Conservation (phyloP, 306 rosid genomes). For the Geum urbanum region DNA sequence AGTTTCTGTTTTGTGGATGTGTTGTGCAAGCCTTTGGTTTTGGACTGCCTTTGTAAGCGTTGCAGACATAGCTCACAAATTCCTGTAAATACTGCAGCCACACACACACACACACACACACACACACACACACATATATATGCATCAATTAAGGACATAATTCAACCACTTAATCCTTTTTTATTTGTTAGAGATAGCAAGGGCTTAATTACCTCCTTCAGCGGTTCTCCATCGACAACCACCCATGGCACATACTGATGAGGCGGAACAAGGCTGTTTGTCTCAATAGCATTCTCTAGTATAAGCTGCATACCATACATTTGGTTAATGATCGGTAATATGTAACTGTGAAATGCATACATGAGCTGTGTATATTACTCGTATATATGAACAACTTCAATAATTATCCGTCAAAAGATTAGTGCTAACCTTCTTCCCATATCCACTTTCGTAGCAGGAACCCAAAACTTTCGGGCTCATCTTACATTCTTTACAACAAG, state of each 20-base stretch:
- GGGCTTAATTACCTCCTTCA: constrained; percentile 26
- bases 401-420: background rate
- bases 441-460: constrained; percentile 62
- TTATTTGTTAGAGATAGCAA: background rate
- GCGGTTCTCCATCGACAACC: constrained; percentile 41
- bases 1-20: background rate
- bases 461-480: background rate
- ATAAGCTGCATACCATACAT: constrained; percentile 38
- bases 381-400: background rate
- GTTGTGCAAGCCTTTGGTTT: constrained; percentile 27
- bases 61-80: constrained; percentile 25
- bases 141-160: too few relatives aligned
- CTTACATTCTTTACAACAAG: background rate
- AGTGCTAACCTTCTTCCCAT: constrained; percentile 46
- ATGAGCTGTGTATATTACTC: background rate
- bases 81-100: constrained; percentile 26
- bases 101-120: too few relatives aligned
- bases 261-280: constrained; percentile 31
- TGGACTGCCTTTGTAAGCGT: constrained; percentile 24
- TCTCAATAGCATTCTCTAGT: constrained; percentile 28
- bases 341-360: background rate
- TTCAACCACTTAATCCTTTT: too few relatives aligned
- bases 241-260: constrained; percentile 51
- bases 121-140: too few relatives aligned
- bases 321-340: background rate